Evolutionary conservation across 768 basidiomycete genomes (phyloP).

Genomic region (Serendipita indica): DNA sequence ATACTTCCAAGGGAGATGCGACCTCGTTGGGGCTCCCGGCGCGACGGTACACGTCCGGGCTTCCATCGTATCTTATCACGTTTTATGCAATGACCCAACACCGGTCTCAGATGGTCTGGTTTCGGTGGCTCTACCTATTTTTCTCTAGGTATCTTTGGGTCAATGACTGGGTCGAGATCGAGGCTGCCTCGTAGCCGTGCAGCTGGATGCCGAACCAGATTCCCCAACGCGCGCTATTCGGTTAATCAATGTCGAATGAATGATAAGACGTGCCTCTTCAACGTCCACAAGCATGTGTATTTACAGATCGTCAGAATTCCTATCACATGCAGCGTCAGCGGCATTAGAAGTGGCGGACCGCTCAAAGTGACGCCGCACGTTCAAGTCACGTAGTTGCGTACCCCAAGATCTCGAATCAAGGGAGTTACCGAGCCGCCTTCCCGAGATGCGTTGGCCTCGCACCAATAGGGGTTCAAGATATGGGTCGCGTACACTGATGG

Average conservation of each 20-base stretch:
- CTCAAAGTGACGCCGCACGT: too few species aligned
- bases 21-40: slow-evolving; percentile 8
- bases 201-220: neutral
- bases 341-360: too few species aligned
- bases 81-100: slow-evolving; percentile 60
- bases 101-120: slow-evolving; percentile 70
- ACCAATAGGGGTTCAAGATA: too few species aligned
- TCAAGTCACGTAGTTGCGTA: too few species aligned
- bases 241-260: neutral
- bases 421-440: neutral
- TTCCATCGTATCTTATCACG: slow-evolving; percentile 39
- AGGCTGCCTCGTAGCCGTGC: neutral
- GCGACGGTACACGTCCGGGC: slow-evolving; percentile 42
- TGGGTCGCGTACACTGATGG: neutral
- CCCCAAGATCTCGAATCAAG: neutral
- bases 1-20: neutral
- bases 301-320: neutral
- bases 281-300: neutral
- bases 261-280: neutral
- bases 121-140: slow-evolving; percentile 66
- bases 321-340: neutral
- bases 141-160: slow-evolving; percentile 90
- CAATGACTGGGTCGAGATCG: slow-evolving; percentile 58
- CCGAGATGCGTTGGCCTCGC: neutral
- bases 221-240: neutral